Conservation (phyloP, 257 asterid genomes). For the Solanum etuberosum region DNA sequence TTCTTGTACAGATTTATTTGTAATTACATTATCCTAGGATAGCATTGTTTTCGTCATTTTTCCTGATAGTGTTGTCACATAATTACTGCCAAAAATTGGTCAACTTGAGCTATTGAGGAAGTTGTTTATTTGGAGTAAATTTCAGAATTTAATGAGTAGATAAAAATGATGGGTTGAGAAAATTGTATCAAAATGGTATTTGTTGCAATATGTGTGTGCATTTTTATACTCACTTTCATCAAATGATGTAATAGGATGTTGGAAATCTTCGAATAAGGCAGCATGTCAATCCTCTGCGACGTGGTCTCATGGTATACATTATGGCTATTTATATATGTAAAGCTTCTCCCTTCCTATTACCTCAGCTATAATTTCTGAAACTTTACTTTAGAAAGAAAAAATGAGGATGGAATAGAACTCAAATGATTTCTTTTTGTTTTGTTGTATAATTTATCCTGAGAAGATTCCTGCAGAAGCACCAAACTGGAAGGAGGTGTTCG, state of each 20-base stretch:
- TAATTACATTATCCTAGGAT: background rate
- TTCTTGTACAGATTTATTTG: background rate
- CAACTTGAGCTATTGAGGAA: background rate
- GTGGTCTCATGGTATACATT: slow-evolving; percentile 45
- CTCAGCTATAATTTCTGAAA: background rate
- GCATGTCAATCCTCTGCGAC: slow-evolving; percentile 89
- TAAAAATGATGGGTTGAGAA: background rate
- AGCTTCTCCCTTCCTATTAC: background rate
- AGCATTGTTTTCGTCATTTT: background rate
- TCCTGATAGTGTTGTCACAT: background rate
- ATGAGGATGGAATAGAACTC: background rate
- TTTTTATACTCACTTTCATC: background rate
- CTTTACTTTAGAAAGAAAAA: background rate
- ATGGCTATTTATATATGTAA: background rate
- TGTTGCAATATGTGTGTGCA: background rate
- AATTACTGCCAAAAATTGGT: background rate
- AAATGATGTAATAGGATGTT: slow-evolving; percentile 46
- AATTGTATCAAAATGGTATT: background rate
- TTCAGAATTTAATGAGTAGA: background rate
- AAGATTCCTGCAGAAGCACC: slow-evolving; percentile 81
- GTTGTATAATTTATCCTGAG: slow-evolving; percentile 1
- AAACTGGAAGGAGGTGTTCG: slow-evolving; percentile 59
- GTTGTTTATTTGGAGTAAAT: background rate
- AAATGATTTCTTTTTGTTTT: background rate
- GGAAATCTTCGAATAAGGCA: slow-evolving; percentile 90